Evolutionary conservation across 2,329 filamentous ascomycete species (phyloP), one percentile per base, ranked within the genome.

Genomic region (Aphanoascus verrucosus): DNA sequence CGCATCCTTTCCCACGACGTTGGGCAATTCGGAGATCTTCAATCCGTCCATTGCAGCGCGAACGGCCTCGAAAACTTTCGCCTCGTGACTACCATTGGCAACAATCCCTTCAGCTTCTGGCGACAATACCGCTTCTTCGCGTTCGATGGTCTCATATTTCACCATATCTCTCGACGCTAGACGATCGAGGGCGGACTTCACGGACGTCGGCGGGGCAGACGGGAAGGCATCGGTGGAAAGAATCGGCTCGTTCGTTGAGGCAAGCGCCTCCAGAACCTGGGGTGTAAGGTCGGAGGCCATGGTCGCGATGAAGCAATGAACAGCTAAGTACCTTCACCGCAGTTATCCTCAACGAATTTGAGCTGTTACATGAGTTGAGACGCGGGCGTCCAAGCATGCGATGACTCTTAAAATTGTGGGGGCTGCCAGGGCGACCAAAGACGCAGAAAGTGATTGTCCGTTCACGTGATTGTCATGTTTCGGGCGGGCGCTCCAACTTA

Each of bases 141-240:
- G 77, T 61, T 96, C 89, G 57, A 88, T 78, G 45, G 86, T 85
- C 62, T 94, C 82, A 71, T 95, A 96, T 60, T 79, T 76, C 58
- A 97, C 77, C 88, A 96, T 96, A 49, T 83, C 84, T 62, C 91
- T 81, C 55, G 88, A 93, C 31, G 77, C 79, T 51, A 98, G 79
- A 61, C 89, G 82, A 73, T 97, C 93, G 59, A 97, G 78, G 31
- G 88, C 87, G 58, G 86, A 85, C 75, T 96, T 97, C 65, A 96
- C 74, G 56, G 81, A 79, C 57, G 78, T 75, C 63, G 84, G 85
- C 64, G 81, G 75, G 62, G 76, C 72, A 61, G 77, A 68, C 60
- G 86, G 82, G 73, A 90, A 90, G 64, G 77, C 77, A 63, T 87
- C 80, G 64, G 75, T 75, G 51, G 86, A 87, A 62, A 84, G 72